Evolutionary conservation across 768 basidiomycete genomes (phyloP).

Genomic region (Termitomyces sp.): DNA sequence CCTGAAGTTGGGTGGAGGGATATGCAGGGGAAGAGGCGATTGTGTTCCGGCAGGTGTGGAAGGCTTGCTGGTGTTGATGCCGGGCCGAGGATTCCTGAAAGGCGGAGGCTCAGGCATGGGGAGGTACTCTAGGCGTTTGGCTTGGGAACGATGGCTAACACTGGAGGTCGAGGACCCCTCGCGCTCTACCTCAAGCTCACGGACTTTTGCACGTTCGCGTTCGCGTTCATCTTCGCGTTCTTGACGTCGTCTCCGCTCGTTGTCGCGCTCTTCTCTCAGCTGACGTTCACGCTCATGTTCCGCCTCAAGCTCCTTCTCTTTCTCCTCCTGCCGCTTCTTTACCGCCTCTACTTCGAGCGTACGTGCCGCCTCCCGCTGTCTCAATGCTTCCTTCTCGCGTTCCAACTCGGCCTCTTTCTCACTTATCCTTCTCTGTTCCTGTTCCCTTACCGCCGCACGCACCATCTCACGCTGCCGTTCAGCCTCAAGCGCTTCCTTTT

Average conservation of each 20-base stretch:
- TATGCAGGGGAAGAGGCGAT: conserved; percentile 3
- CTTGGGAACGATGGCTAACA: conserved; percentile 3
- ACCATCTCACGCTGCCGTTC: conserved; percentile 8
- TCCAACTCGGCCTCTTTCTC: conserved; percentile 7
- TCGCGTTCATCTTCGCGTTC: conserved; percentile 7
- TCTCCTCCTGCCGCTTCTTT: conserved; percentile 2
- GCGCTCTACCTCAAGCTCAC: conserved; percentile 8
- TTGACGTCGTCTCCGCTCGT: conserved; percentile 7
- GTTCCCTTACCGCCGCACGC: conserved; percentile 8
- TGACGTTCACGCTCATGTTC: conserved; percentile 14
- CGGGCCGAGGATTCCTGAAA: not conserved
- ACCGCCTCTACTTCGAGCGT: not conserved
- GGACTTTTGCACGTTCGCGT: conserved; percentile 7
- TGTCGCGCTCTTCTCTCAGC: conserved; percentile 1
- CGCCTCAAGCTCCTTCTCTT: conserved; percentile 8
- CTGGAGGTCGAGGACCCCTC: conserved; percentile 4
- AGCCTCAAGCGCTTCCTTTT: conserved; percentile 2
- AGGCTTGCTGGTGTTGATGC: not conserved
- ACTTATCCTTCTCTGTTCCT: conserved; percentile 6
- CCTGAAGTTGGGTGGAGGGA: not conserved
- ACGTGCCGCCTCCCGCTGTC: conserved; percentile 6
- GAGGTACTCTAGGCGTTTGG: conserved; percentile 9
- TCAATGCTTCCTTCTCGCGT: conserved; percentile 15
- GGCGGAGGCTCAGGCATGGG: conserved; percentile 14
- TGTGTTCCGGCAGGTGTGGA: not conserved